Evolutionary conservation across 345 rosid species (phyloP).

Genomic region (Eucalyptus viminalis): DNA sequence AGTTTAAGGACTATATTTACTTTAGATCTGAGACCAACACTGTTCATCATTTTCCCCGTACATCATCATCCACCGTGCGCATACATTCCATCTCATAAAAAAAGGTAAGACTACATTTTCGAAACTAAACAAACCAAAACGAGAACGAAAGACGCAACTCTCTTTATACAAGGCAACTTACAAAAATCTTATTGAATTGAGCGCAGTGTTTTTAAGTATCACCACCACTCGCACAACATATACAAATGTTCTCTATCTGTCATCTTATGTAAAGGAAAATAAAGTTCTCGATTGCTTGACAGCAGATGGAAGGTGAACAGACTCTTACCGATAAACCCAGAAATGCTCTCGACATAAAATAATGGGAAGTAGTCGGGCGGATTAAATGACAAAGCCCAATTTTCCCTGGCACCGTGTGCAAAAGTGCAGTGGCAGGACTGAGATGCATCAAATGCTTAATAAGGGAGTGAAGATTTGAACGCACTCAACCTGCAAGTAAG

Average conservation of each 20-base stretch:
- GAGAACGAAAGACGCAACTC: neutral
- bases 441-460: neutral
- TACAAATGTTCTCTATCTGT: neutral
- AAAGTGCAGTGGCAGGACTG: neutral
- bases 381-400: neutral
- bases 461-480: neutral
- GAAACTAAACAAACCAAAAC: neutral
- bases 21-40: neutral
- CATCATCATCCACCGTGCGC: neutral
- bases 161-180: neutral
- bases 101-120: neutral
- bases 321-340: neutral
- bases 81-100: neutral
- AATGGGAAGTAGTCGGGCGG: neutral
- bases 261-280: neutral
- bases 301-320: neutral
- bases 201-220: neutral
- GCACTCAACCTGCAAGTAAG: neutral
- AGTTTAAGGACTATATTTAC: neutral
- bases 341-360: neutral
- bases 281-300: neutral
- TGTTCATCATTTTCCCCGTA: neutral
- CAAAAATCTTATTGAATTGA: neutral
- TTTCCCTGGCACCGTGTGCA: neutral
- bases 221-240: neutral